Percentiles rank a stretch among this genome's conserved stretches.
These are phyloP conservation scores for Megacollybia marginata DNA, from an alignment of 768 basidiomycete genomes.

Conservation along the genomic window DNA sequence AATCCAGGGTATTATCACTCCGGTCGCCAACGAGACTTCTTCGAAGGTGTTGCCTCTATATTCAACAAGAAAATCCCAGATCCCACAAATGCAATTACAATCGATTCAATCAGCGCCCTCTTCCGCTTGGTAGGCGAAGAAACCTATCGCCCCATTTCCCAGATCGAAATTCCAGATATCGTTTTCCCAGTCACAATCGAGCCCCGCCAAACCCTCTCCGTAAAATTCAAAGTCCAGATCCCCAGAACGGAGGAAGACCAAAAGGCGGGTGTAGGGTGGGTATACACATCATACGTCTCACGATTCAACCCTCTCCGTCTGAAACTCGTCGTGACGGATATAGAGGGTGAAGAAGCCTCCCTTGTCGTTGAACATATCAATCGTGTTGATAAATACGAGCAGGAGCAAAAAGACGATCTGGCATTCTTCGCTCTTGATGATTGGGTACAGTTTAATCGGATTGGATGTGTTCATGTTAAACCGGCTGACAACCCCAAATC, in stretches of 20 bases:
- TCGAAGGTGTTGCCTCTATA: constrained; percentile 25
- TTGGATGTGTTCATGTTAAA: constrained; percentile 16
- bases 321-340: constrained; percentile 26
- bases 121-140: constrained; percentile 30
- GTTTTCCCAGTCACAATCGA: constrained; percentile 27
- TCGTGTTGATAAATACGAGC: constrained; percentile 19
- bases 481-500: neutral
- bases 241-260: constrained; percentile 27
- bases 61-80: constrained; percentile 30
- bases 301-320: constrained; percentile 28
- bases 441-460: constrained; percentile 15
- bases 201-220: constrained; percentile 25
- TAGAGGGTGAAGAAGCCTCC: constrained; percentile 31
- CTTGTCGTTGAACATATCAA: constrained; percentile 31
- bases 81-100: constrained; percentile 25
- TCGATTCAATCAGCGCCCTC: constrained; percentile 23
- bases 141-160: constrained; percentile 21
- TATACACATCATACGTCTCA: constrained; percentile 24
- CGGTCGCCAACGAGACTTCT: constrained; percentile 18
- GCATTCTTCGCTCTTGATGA: constrained; percentile 31
- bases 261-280: constrained; percentile 21
- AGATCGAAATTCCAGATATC: constrained; percentile 15
- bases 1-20: constrained; percentile 16
- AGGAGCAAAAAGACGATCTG: constrained; percentile 18
- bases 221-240: constrained; percentile 23